Conservation (phyloP, 2,329 filamentous ascomycete genomes). For the Colletotrichum filicis region DNA sequence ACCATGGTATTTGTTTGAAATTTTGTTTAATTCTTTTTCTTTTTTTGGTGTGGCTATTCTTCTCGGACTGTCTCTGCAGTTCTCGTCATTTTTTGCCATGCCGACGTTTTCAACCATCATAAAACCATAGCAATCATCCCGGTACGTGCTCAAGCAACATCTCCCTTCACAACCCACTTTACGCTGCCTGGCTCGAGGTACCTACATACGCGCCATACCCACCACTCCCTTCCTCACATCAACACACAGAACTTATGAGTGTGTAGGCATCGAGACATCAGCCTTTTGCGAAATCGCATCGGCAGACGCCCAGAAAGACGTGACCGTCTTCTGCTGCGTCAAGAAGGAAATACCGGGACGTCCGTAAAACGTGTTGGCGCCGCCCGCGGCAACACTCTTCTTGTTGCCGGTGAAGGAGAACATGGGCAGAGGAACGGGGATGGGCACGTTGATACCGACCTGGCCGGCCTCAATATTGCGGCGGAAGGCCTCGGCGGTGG, state of each 20-base stretch:
- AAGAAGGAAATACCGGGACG: slow-evolving; percentile 94
- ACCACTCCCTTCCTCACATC: background rate
- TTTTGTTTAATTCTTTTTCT: no score
- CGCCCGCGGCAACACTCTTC: slow-evolving; percentile 91
- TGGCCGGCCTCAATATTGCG: slow-evolving; percentile 86
- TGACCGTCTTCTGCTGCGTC: slow-evolving; percentile 98
- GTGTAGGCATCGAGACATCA: slow-evolving; percentile 85
- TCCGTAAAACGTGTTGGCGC: slow-evolving; percentile 95
- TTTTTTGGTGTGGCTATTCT: no score
- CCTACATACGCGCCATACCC: background rate
- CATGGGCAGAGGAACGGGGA: slow-evolving; percentile 77
- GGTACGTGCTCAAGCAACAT: no score
- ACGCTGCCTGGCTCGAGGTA: background rate
- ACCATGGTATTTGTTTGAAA: no score
- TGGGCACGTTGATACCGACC: slow-evolving; percentile 87
- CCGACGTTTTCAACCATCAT: no score
- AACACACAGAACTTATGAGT: slow-evolving; percentile 41
- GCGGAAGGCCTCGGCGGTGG: slow-evolving; percentile 82
- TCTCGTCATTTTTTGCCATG: no score
- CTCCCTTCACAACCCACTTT: no score
- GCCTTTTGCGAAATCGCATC: slow-evolving; percentile 89
- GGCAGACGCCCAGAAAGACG: slow-evolving; percentile 86
- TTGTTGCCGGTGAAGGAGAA: slow-evolving; percentile 84
- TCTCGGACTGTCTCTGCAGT: no score
- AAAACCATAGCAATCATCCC: no score